phyloP scores from a whole-genome alignment of 768 basidiomycete genomes.

The Xerocomellus amylosporus region DNA sequence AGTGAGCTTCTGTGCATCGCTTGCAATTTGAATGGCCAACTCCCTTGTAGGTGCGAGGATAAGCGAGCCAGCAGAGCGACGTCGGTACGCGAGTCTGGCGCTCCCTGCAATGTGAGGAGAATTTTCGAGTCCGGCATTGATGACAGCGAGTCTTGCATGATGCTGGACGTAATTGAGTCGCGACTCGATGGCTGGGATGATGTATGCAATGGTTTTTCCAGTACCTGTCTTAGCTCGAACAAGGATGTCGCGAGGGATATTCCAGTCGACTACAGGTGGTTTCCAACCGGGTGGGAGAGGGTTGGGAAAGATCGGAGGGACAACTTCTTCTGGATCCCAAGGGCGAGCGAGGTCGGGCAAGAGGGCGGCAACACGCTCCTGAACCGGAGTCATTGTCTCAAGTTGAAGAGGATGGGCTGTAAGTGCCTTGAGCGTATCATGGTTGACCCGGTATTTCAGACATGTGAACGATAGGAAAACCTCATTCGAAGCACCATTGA shows the following conservation, averaged over 20 bases:
- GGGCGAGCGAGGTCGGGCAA: slow-evolving; percentile 68
- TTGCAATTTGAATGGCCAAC: slow-evolving; percentile 85
- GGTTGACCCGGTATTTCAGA: slow-evolving; percentile 39
- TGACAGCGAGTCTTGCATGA: slow-evolving; percentile 38
- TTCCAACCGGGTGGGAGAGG: not conserved
- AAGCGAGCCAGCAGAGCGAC: slow-evolving; percentile 60
- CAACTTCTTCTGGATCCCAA: slow-evolving; percentile 36
- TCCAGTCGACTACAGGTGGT: slow-evolving; percentile 4
- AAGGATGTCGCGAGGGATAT: slow-evolving; percentile 59
- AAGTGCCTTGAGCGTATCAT: slow-evolving; percentile 54
- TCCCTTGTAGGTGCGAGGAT: slow-evolving; percentile 91
- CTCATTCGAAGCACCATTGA: not conserved
- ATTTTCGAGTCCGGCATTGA: slow-evolving; percentile 40
- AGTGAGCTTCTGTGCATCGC: slow-evolving; percentile 69
- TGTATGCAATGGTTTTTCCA: slow-evolving; percentile 86
- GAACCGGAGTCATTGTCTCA: slow-evolving; percentile 75
- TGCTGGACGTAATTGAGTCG: slow-evolving; percentile 59
- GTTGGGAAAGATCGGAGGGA: not conserved
- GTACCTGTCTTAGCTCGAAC: slow-evolving; percentile 89
- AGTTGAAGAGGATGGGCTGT: slow-evolving; percentile 63
- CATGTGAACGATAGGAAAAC: slow-evolving; percentile 29
- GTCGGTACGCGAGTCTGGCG: slow-evolving; percentile 40
- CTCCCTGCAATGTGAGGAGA: slow-evolving; percentile 31
- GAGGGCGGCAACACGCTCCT: slow-evolving; percentile 71
- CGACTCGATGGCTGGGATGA: slow-evolving; percentile 81